Base-by-base conservation (phyloP, 75 land plant species). In the Picea glauca region DNA sequence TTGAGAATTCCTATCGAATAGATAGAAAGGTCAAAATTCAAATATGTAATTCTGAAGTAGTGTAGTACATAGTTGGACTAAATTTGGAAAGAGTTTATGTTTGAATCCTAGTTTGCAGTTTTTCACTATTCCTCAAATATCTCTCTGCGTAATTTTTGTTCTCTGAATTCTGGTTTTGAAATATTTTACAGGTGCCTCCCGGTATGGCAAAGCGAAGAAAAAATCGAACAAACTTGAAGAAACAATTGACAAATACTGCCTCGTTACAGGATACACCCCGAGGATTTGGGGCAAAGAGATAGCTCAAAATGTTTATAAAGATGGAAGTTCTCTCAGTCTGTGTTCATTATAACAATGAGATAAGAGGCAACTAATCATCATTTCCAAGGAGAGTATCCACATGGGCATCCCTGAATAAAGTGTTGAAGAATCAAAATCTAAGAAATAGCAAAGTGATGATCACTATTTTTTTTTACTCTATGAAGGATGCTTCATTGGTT, bases 121-220 rank as follows among this genome's bases (percentile, higher is more conserved):
- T 63, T 4, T 32, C 3, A 4, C 15, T 14, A 32, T 13, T 32
- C 33, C 38, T 65, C 4, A 13, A 31, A 30, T 13, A 3, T 4
- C 58, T 4, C 58, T 13, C 4, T 74, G 62, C 14, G 9, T 50
- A 50, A 50, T 50, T 46, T 74, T 74, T 74, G 17, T 50, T 23
- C 13, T 32, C 38, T 65, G 38, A 65, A 65, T 5, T 65, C 31
- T 65, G 67, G 67, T 65, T 65, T 65, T 65, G 67, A 14, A 30
- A 13, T 26, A 30, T 14, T 14, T 1, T 32, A 32, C 56, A 72
- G 74, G 74, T 46, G 21, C 74, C 74, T 20, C 74, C 46, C 9
- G 74, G 74, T 33, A 72, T 33, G 40, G 74, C 74, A 72, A 72
- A 20, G 74, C 46, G 74, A 46, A 72, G 21, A 40, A 72, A 43